Evolutionary conservation across 352 stramenopile species (phyloP), one percentile per base, ranked within the genome.

Genomic region (Phytophthora palmivora): DNA sequence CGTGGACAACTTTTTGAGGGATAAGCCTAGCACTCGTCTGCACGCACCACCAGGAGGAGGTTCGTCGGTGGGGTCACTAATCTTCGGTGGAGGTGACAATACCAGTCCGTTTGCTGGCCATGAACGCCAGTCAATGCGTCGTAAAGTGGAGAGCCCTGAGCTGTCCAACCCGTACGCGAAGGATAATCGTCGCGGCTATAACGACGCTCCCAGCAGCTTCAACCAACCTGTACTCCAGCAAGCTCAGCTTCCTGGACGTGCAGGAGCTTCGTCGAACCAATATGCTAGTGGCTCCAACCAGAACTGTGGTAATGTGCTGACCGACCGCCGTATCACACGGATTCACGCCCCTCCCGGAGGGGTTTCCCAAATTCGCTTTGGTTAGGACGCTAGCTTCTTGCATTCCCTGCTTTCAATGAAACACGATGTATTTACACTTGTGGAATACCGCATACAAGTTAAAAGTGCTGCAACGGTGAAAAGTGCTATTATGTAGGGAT

Each of bases 251-350:
- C 26, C 42, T 14, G 28, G 43, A 26, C 58, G 48, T 46, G 18
- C 28, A 50, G 45, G 37, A 24, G 38, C 60, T 38, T 97, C 88
- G 18, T 96, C 88, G 10, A 97, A 97, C 72, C 76, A 86, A 18
- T 97, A 92, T 52, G 88, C 91, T 7, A 80, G 46, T 7, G 89
- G 89, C 11, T 67, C 78, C 38, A 97, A 92, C 69, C 88, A 96
- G 67, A 97, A 97, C 67, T 72, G 71, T 11, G 92, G 92, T 36
- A 97, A 97, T 55, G 88, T 96, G 68, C 70, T 97, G 54, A 97
- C 90, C 18, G 90, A 96, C 39, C 77, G 90, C 37, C 89, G 87
- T 57, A 97, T 92, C 61, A 97, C 89, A 22, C 77, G 89, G 47
- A 93, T 97, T 59, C 88, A 97, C 62, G 91, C 90, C 6, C 88